Conservation (phyloP, 371 early-diverging fungal genomes). For the Lichtheimia ramosa region DNA sequence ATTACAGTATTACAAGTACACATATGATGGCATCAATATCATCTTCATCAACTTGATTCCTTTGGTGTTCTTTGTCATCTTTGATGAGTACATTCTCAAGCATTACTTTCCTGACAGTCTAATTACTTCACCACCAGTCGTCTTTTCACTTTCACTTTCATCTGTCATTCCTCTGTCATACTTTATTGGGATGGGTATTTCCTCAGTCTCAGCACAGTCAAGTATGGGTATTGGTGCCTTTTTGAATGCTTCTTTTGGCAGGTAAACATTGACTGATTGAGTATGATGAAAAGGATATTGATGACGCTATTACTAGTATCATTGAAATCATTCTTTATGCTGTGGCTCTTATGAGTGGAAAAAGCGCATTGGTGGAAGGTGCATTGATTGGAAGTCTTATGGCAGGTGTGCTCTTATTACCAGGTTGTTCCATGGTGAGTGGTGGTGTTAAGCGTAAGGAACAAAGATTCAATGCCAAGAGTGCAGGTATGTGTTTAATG, state of each 20-base stretch:
- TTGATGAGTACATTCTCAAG: slow-evolving; percentile 79
- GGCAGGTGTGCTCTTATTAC: slow-evolving; percentile 87
- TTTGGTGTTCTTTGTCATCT: slow-evolving; percentile 75
- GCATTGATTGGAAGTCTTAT: slow-evolving; percentile 90
- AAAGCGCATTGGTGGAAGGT: slow-evolving; percentile 88
- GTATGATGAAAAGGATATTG: too few relatives aligned
- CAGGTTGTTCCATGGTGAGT: slow-evolving; percentile 92
- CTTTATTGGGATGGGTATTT: slow-evolving; percentile 96
- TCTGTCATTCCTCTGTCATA: slow-evolving; percentile 93
- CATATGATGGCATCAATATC: slow-evolving; percentile 95
- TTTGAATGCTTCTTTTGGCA: slow-evolving; percentile 95
- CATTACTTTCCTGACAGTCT: slow-evolving; percentile 44
- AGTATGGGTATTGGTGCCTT: slow-evolving; percentile 91
- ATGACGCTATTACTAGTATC: slow-evolving; percentile 53
- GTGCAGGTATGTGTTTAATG: slow-evolving; percentile 63
- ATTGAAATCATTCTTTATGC: slow-evolving; percentile 93
- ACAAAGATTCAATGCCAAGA: slow-evolving; percentile 91
- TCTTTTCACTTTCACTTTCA: slow-evolving; percentile 81
- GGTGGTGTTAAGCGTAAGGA: slow-evolving; percentile 90
- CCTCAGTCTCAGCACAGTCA: slow-evolving; percentile 93
- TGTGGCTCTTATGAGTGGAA: slow-evolving; percentile 87
- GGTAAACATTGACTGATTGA: slow-evolving; percentile 3
- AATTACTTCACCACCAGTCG: slow-evolving; percentile 62
- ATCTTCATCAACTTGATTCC: slow-evolving; percentile 91
- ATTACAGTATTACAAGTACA: slow-evolving; percentile 88